These are phyloP conservation scores for Trametes hirsuta DNA, from an alignment of 1,284 basidiomycete species.

Conservation along the genomic window DNA sequence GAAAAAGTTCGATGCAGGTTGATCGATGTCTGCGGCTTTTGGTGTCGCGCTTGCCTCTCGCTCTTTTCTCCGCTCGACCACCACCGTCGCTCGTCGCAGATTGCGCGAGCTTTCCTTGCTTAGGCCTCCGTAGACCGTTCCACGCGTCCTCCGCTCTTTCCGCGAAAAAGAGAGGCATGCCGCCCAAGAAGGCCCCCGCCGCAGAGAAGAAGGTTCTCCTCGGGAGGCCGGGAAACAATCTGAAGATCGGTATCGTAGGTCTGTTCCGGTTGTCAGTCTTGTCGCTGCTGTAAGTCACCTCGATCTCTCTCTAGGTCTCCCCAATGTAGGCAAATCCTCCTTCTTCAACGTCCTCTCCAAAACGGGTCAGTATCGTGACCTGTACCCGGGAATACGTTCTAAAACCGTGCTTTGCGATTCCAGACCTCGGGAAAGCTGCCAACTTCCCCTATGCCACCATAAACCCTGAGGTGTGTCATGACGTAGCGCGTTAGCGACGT, in stretches of 20 bases:
- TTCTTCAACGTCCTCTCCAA: constrained; percentile 97
- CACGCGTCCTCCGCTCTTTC: constrained; percentile 26
- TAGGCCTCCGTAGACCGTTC: constrained; percentile 26
- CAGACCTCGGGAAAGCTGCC: constrained; percentile 95
- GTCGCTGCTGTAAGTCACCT: constrained; percentile 17
- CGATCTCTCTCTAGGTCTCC: constrained; percentile 61
- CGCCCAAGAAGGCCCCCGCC: constrained; percentile 79
- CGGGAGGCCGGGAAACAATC: constrained; percentile 91
- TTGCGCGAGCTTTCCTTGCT: not conserved
- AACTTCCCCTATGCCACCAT: constrained; percentile 99
- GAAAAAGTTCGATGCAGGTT: constrained; percentile 40
- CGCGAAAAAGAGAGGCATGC: constrained; percentile 63
- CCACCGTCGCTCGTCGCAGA: constrained; percentile 7
- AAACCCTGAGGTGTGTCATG: constrained; percentile 66
- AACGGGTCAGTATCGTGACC: constrained; percentile 57
- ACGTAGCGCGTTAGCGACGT: not conserved
- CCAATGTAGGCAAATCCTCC: constrained; percentile 94
- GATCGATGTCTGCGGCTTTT: constrained; percentile 22
- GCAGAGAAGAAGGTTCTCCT: constrained; percentile 86
- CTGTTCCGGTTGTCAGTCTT: constrained; percentile 42
- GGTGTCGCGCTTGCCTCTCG: constrained; percentile 13
- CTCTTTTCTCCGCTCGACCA: constrained; percentile 12
- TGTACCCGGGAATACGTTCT: not conserved
- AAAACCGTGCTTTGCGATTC: not conserved
- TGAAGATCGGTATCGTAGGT: constrained; percentile 97